Evolutionary conservation across 2,329 filamentous ascomycete genomes (phyloP).

Genomic region (Fusarium pseudocircinatum): DNA sequence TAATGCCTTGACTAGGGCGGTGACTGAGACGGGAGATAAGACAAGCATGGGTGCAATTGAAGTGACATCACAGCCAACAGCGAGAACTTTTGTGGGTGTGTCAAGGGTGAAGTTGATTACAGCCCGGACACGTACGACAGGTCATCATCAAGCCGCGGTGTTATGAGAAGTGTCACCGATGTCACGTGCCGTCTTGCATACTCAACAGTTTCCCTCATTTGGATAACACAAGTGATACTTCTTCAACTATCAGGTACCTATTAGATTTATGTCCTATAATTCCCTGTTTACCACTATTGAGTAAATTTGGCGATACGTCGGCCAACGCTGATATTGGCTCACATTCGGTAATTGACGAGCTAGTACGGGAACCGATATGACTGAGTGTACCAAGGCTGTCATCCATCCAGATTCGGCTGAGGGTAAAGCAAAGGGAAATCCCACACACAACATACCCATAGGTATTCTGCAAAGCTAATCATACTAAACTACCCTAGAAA

Average conservation of each 20-base stretch:
- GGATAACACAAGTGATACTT: not conserved
- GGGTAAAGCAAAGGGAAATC: not conserved
- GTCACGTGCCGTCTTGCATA: not conserved
- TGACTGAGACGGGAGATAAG: constrained; percentile 1
- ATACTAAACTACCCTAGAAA: not conserved
- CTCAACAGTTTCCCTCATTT: too few relatives aligned
- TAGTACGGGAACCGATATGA: too few relatives aligned
- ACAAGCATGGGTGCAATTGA: not conserved
- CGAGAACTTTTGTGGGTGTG: not conserved
- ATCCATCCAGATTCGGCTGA: too few relatives aligned
- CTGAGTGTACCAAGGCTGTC: not conserved
- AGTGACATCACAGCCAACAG: constrained; percentile 3
- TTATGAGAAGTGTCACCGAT: not conserved
- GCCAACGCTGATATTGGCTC: not conserved
- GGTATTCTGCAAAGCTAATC: too few relatives aligned
- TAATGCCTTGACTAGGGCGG: not conserved
- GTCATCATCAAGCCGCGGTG: not conserved
- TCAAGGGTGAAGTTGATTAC: constrained; percentile 3
- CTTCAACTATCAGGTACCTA: too few relatives aligned
- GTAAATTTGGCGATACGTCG: not conserved
- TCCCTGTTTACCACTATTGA: too few relatives aligned
- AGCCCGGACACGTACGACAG: not conserved
- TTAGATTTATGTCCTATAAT: not conserved
- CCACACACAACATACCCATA: not conserved
- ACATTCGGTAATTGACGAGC: too few relatives aligned